Evolutionary conservation across 805 yeast species (phyloP).

Genomic region (Suhomyces emberorum): DNA sequence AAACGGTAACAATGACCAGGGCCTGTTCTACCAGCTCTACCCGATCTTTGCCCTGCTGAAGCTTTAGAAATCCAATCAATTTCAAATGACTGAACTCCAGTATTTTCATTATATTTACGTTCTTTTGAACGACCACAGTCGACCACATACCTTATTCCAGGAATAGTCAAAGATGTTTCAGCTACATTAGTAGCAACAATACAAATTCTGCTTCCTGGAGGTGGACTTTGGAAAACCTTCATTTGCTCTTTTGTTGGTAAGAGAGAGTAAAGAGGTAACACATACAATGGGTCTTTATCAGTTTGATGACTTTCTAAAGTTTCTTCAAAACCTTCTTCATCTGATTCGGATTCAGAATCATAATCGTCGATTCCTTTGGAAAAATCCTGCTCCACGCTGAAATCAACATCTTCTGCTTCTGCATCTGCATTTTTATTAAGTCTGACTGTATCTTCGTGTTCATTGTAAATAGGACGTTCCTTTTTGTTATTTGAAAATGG

Average conservation of each 20-base stretch:
- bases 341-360: conserved; percentile 53
- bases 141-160: conserved; percentile 90
- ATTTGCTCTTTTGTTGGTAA: conserved; percentile 94
- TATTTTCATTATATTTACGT: conserved; percentile 72
- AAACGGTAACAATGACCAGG: conserved; percentile 96
- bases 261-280: conserved; percentile 86
- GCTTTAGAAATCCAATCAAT: conserved; percentile 93
- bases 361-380: conserved; percentile 43
- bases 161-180: conserved; percentile 94
- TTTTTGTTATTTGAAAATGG: conserved; percentile 43
- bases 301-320: conserved; percentile 66
- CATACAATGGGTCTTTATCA: conserved; percentile 76
- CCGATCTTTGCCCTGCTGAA: conserved; percentile 90
- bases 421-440: conserved; percentile 60
- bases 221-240: conserved; percentile 86
- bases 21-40: conserved; percentile 98
- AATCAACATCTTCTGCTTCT: conserved; percentile 88
- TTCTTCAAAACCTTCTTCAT: conserved; percentile 69
- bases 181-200: conserved; percentile 97
- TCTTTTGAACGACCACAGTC: conserved; percentile 95
- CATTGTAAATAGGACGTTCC: conserved; percentile 20
- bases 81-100: conserved; percentile 91
- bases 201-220: conserved; percentile 80
- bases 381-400: conserved; percentile 47
- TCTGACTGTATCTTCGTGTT: conserved; percentile 29